phyloP scores from a whole-genome alignment of 2,329 filamentous ascomycete species.

The Aotearoamyces nothofagi region DNA sequence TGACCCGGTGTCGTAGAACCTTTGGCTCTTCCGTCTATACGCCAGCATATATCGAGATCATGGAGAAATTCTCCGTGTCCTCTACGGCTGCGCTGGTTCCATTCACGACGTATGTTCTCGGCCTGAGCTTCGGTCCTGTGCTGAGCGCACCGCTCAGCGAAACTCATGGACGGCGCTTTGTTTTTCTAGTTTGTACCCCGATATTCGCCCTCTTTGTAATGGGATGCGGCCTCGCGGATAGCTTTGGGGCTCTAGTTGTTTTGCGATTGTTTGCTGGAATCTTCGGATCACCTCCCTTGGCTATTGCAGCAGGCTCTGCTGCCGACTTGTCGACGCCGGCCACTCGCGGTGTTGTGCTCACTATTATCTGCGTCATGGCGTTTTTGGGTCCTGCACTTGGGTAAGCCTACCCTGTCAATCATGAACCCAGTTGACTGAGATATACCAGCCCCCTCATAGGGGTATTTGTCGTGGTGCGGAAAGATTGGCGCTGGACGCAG shows the following conservation, averaged over 20 bases:
- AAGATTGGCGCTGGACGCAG: slow-evolving; percentile 26
- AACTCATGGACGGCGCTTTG: slow-evolving; percentile 34
- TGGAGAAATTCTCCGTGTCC: slow-evolving; percentile 35
- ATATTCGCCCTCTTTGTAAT: slow-evolving; percentile 38
- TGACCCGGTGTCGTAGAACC: too few relatives aligned
- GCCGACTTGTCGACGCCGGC: slow-evolving; percentile 6
- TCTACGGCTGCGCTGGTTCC: slow-evolving; percentile 39
- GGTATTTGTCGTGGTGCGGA: slow-evolving; percentile 25
- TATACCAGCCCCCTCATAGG: slow-evolving; percentile 23
- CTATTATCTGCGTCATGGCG: neutral
- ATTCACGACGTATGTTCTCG: slow-evolving; percentile 41
- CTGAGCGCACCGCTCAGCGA: slow-evolving; percentile 44
- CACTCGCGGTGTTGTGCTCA: neutral
- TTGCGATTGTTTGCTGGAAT: slow-evolving; percentile 42
- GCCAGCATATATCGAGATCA: slow-evolving; percentile 28
- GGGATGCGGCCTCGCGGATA: slow-evolving; percentile 34
- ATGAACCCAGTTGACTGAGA: neutral
- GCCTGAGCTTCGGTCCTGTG: slow-evolving; percentile 42
- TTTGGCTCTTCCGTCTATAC: slow-evolving; percentile 38
- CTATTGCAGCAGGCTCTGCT: slow-evolving; percentile 6
- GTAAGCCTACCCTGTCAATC: neutral
- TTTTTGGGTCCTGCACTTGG: slow-evolving; percentile 7
- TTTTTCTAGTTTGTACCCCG: slow-evolving; percentile 31
- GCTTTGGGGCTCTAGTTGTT: slow-evolving; percentile 33
- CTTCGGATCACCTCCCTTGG: slow-evolving; percentile 11